Conservation (phyloP, 2,329 filamentous ascomycete genomes). For the Phyllosticta paracitricarpa region DNA sequence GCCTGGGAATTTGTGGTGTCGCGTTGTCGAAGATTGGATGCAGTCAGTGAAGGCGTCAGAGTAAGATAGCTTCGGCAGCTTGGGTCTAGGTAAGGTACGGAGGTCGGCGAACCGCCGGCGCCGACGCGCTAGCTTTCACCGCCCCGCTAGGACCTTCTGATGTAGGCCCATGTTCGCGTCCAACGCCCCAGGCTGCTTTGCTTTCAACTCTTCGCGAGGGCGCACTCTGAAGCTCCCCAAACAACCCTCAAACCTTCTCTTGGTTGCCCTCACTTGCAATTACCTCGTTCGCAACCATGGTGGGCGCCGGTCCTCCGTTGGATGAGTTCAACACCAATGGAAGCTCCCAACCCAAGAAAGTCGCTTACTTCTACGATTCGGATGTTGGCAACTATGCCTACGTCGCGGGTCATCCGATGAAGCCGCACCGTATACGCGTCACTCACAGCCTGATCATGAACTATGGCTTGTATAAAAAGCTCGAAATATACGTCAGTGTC, state of each 20-base stretch:
- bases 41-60: not conserved
- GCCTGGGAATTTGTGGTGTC: not conserved
- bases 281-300: slow-evolving; percentile 10
- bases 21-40: not conserved
- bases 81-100: not conserved
- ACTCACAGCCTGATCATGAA: slow-evolving; percentile 58
- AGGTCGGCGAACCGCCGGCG: not conserved
- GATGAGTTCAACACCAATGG: slow-evolving; percentile 16
- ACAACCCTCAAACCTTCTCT: not conserved
- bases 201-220: not conserved
- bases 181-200: not conserved
- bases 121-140: not conserved
- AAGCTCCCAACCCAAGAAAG: slow-evolving; percentile 47
- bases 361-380: slow-evolving; percentile 97
- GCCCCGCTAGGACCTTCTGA: not conserved
- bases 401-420: slow-evolving; percentile 62
- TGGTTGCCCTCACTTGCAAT: not conserved
- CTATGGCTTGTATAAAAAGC: slow-evolving; percentile 62
- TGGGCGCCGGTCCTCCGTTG: slow-evolving; percentile 9
- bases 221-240: not conserved
- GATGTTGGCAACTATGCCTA: slow-evolving; percentile 99
- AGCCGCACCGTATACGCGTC: slow-evolving; percentile 59
- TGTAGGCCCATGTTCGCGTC: not conserved
- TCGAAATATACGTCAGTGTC: slow-evolving; percentile 56
- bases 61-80: not conserved